phyloP scores from a whole-genome alignment of 768 basidiomycete species.

The Hypholoma fasciculare region DNA sequence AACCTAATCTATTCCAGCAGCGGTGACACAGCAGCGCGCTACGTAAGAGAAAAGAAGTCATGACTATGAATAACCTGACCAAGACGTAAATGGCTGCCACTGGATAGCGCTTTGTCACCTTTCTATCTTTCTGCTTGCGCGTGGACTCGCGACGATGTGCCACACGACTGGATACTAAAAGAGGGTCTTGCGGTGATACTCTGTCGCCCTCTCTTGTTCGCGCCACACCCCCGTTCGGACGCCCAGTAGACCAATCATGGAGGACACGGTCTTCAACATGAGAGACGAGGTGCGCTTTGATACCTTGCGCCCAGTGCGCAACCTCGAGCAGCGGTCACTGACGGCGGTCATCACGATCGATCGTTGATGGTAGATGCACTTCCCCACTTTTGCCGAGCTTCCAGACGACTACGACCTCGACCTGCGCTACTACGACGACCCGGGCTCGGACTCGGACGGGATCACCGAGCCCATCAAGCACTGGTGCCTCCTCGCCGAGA shows the following conservation, averaged over 20 bases:
- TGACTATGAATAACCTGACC: background rate
- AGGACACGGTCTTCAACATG: background rate
- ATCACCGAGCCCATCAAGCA: slow-evolving; percentile 18
- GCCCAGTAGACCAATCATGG: background rate
- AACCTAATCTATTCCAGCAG: background rate
- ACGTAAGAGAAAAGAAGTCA: background rate
- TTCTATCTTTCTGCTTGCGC: background rate
- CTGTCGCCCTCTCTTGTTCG: background rate
- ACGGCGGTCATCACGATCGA: background rate
- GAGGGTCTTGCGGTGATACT: background rate
- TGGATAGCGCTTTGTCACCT: background rate
- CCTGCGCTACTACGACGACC: slow-evolving; percentile 13
- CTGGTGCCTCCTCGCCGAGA: slow-evolving; percentile 34
- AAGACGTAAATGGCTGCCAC: background rate
- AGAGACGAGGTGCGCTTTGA: background rate
- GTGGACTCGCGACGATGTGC: background rate
- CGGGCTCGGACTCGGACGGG: slow-evolving; percentile 6
- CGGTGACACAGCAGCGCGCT: background rate
- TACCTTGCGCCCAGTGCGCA: background rate
- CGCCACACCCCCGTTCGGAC: background rate
- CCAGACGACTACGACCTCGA: slow-evolving; percentile 22
- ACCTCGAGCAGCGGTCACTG: background rate
- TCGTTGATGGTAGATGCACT: slow-evolving; percentile 14
- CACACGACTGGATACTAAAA: background rate
- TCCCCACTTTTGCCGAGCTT: slow-evolving; percentile 24